A percentile compares a stretch with the other conserved stretches of the same genome.
These are phyloP conservation scores for Schoenoplectus tabernaemontani DNA, from an alignment of 202 grass and related monocot genomes.

Conservation along the genomic window DNA sequence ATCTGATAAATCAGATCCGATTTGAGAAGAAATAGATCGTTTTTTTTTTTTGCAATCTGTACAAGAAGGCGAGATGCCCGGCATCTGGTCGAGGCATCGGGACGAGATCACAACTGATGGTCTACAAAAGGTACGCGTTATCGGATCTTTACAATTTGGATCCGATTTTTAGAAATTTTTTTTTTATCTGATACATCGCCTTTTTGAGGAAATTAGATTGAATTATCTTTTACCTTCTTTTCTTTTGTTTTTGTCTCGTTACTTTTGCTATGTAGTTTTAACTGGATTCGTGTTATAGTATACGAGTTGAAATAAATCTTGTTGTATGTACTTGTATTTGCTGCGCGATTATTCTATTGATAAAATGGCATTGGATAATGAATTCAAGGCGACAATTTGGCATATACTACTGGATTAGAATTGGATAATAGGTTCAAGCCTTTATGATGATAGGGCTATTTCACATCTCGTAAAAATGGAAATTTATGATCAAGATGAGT, in stretches of 20 bases:
- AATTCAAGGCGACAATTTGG: not conserved
- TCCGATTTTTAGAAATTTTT: not conserved
- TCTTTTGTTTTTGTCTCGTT: not conserved
- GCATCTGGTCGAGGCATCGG: constrained; percentile 85
- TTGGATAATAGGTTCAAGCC: not conserved
- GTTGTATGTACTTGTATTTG: not conserved
- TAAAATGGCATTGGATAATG: not conserved
- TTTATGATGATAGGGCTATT: not conserved
- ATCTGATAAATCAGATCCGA: constrained; percentile 18
- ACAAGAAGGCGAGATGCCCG: constrained; percentile 26
- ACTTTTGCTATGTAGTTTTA: not conserved
- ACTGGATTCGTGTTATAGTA: not conserved
- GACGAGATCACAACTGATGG: constrained; percentile 95
- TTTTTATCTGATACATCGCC: not conserved
- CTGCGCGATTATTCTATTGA: not conserved
- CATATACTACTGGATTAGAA: not conserved
- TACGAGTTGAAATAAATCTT: not conserved
- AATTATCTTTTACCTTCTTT: constrained; percentile 28
- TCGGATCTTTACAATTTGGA: not conserved
- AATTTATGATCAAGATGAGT: not conserved
- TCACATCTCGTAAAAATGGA: not conserved
- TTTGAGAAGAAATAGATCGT: constrained; percentile 4
- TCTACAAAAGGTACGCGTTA: constrained; percentile 71
- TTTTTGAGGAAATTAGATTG: constrained; percentile 1
- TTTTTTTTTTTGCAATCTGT: not conserved